Conservation (phyloP, 345 rosid species). For the Dipteronia sinensis region DNA sequence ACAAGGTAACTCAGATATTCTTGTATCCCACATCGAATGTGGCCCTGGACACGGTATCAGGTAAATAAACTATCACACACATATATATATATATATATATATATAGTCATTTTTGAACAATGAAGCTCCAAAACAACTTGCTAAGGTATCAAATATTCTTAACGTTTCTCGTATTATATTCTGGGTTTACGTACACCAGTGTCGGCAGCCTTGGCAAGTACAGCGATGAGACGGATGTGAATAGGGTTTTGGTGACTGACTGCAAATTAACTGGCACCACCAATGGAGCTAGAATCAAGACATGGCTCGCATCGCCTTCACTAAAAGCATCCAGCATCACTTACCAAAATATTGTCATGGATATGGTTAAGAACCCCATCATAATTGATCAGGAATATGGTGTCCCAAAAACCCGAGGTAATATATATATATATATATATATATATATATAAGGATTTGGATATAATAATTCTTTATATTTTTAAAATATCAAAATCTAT, state of each 20-base stretch:
- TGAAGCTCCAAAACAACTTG: not conserved
- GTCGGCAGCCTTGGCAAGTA: slow-evolving; percentile 49
- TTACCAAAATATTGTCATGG: slow-evolving; percentile 36
- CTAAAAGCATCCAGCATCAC: slow-evolving; percentile 31
- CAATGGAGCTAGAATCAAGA: slow-evolving; percentile 46
- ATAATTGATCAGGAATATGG: slow-evolving; percentile 47
- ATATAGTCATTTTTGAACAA: not conserved
- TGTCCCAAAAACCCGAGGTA: not conserved
- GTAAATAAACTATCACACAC: not conserved
- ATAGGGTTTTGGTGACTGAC: slow-evolving; percentile 30
- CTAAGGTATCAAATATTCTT: no score
- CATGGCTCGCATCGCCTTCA: slow-evolving; percentile 18
- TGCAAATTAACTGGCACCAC: slow-evolving; percentile 35
- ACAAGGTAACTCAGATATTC: slow-evolving; percentile 30
- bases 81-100: not conserved
- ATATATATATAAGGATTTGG: no score
- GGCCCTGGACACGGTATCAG: slow-evolving; percentile 63
- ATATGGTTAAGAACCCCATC: slow-evolving; percentile 37
- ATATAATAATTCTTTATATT: no score
- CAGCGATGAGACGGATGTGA: slow-evolving; percentile 34
- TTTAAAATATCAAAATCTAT: no score
- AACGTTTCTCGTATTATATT: not conserved
- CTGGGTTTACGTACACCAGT: slow-evolving; percentile 18
- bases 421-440: not conserved
- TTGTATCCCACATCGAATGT: slow-evolving; percentile 26